A percentile compares a stretch with the other conserved stretches of the same genome.
Evolutionary conservation across 257 asterid species (phyloP).

Genomic region (Solanum bulbocastanum): DNA sequence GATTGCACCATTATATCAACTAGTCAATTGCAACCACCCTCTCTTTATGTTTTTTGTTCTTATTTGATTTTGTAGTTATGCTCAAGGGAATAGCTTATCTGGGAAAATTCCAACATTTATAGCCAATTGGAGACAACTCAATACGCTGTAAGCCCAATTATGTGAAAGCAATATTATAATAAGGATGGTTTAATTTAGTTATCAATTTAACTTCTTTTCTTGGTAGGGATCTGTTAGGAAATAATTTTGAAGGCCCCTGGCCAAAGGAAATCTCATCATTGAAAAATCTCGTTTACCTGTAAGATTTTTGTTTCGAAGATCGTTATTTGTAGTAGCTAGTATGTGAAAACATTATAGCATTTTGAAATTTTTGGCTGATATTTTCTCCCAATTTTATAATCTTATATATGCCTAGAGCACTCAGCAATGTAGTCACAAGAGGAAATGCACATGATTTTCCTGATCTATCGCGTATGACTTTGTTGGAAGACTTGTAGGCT

Average conservation of each 20-base stretch:
- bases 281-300: neutral
- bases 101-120: neutral
- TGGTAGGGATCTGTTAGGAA: neutral
- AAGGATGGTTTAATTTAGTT: neutral
- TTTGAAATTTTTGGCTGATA: neutral
- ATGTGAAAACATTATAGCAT: neutral
- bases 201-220: neutral
- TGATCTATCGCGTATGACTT: neutral
- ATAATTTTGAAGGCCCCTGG: slow-evolving; percentile 8
- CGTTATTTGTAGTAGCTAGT: neutral
- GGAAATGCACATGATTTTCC: neutral
- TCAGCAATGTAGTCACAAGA: neutral
- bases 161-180: neutral
- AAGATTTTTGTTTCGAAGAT: neutral
- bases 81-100: slow-evolving; percentile 1
- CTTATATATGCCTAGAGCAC: neutral
- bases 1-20: neutral
- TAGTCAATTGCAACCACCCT: neutral
- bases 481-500: neutral
- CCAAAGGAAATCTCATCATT: neutral
- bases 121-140: neutral
- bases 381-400: neutral
- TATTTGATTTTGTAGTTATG: neutral
- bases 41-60: neutral
- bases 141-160: neutral